A percentile compares a stretch with the other conserved stretches of the same genome.
phyloP scores from a whole-genome alignment of 169 alveolate species.

The Plasmodium vivax region DNA sequence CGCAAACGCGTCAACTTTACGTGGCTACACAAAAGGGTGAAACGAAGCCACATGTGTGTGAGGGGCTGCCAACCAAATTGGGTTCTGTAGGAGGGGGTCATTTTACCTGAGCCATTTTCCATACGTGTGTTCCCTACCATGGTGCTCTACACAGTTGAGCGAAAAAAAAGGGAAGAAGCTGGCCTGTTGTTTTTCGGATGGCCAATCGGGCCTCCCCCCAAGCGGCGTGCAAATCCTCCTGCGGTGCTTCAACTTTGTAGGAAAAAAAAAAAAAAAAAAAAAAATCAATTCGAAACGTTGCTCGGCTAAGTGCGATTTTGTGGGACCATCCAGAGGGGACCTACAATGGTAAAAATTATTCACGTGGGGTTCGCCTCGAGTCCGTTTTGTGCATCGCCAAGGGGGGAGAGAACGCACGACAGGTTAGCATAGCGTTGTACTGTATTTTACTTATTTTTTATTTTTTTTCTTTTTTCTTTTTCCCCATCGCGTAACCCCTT shows the following conservation, averaged over 20 bases:
- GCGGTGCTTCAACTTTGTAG: background rate
- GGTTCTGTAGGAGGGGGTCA: background rate
- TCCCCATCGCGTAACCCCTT: background rate
- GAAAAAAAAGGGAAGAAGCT: background rate
- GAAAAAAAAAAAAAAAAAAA: too few species aligned
- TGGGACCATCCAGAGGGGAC: background rate
- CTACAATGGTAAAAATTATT: background rate
- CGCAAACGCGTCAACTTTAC: background rate
- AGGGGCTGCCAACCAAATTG: background rate
- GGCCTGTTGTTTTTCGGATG: background rate
- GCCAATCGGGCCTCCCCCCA: background rate
- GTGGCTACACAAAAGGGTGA: background rate
- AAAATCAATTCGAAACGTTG: background rate
- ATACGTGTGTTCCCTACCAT: background rate
- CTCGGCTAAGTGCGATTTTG: background rate
- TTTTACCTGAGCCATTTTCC: background rate
- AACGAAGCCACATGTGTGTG: background rate
- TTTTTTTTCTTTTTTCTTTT: too few species aligned
- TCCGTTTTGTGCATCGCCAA: background rate
- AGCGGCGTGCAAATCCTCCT: background rate
- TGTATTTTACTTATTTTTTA: too few species aligned
- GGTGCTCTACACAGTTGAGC: background rate
- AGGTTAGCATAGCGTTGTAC: background rate
- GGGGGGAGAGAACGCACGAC: background rate
- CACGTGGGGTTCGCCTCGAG: background rate